Evolutionary conservation across 768 basidiomycete genomes (phyloP).

Genomic region (Podaxis mareebaensis): DNA sequence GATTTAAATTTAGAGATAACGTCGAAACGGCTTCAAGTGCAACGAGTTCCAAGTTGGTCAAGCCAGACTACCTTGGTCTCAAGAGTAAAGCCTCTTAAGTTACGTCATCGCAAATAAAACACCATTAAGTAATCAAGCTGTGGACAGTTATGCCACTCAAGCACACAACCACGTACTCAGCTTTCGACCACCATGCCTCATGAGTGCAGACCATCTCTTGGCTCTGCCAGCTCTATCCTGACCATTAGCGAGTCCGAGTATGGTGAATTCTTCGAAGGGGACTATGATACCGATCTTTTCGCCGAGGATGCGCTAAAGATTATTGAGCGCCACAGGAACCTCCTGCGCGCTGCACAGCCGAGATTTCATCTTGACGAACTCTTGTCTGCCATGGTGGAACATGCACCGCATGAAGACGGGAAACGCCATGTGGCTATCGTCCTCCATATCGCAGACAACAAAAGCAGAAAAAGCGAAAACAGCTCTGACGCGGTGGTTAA

Average conservation of each 20-base stretch:
- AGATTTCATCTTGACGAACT: conserved; percentile 20
- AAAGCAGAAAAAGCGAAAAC: conserved; percentile 4
- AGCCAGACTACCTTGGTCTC: too few relatives aligned
- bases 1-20: too few relatives aligned
- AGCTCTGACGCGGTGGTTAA: conserved; percentile 14
- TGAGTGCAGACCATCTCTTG: neutral
- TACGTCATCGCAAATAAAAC: too few relatives aligned
- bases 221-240: neutral
- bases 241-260: neutral
- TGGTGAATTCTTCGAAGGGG: neutral
- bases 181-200: neutral
- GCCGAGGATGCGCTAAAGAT: neutral
- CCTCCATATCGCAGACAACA: conserved; percentile 22
- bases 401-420: conserved; percentile 20
- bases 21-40: too few relatives aligned
- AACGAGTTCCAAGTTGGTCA: too few relatives aligned
- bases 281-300: neutral
- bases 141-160: neutral
- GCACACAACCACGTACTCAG: neutral
- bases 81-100: too few relatives aligned
- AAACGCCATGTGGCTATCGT: conserved; percentile 23
- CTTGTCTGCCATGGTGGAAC: conserved; percentile 20
- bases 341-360: neutral
- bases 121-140: too few relatives aligned
- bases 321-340: neutral